These are phyloP conservation scores for Dichotomopilus funicola DNA, from an alignment of 2,329 filamentous ascomycete genomes.

Conservation along the genomic window DNA sequence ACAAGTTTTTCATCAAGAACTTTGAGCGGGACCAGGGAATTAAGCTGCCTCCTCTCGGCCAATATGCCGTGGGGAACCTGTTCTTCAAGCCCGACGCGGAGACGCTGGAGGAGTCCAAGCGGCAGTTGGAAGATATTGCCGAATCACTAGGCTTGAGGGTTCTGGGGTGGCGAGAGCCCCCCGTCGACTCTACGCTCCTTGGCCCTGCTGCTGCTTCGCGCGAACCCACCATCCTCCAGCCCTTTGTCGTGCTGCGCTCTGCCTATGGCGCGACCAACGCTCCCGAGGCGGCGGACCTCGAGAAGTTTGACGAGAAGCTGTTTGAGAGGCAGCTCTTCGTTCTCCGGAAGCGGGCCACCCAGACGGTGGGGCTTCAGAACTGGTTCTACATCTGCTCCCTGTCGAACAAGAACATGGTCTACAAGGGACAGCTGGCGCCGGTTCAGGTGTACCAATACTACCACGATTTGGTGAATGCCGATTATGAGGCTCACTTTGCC, in stretches of 20 bases:
- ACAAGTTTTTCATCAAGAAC: slow-evolving; percentile 98
- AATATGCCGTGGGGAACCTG: slow-evolving; percentile 95
- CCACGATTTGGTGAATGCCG: slow-evolving; percentile 91
- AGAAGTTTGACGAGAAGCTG: slow-evolving; percentile 72
- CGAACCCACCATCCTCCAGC: slow-evolving; percentile 92
- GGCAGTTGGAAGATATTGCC: slow-evolving; percentile 90
- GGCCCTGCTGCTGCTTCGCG: slow-evolving; percentile 88
- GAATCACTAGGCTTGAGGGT: slow-evolving; percentile 81
- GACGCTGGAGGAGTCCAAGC: slow-evolving; percentile 81
- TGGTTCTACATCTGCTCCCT: slow-evolving; percentile 98
- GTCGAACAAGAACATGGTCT: slow-evolving; percentile 97
- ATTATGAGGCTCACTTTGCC: slow-evolving; percentile 95
- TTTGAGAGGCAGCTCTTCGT: slow-evolving; percentile 95
- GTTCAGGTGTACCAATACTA: slow-evolving; percentile 98
- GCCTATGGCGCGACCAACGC: slow-evolving; percentile 76
- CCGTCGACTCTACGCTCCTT: slow-evolving; percentile 85
- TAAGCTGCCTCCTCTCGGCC: slow-evolving; percentile 77
- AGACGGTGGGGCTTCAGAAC: slow-evolving; percentile 91
- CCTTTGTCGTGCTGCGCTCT: slow-evolving; percentile 82
- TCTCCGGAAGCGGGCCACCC: slow-evolving; percentile 87
- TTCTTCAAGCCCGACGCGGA: slow-evolving; percentile 98
- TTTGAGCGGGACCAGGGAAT: slow-evolving; percentile 87
- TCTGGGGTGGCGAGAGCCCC: slow-evolving; percentile 92
- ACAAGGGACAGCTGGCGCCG: slow-evolving; percentile 93
- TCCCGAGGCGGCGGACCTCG: slow-evolving; percentile 70